Percentiles rank a stretch among this genome's conserved stretches.
These are phyloP conservation scores for Papiliotrema fonsecae DNA, from an alignment of 1,284 basidiomycete species.

Conservation along the genomic window DNA sequence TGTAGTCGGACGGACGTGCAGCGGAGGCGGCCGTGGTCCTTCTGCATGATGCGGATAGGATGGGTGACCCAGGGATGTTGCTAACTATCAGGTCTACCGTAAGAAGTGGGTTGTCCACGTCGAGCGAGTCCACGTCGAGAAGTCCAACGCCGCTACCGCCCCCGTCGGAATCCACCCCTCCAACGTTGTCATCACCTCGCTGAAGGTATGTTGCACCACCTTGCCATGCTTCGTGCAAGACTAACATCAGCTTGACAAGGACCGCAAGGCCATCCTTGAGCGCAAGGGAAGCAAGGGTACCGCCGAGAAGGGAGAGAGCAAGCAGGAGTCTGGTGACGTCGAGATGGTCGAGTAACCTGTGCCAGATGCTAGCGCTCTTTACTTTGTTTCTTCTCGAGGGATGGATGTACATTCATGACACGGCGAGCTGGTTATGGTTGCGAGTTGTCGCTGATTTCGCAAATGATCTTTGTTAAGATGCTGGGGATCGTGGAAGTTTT, in stretches of 20 bases:
- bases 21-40: too few relatives aligned
- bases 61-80: too few relatives aligned
- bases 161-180: slow-evolving; percentile 95
- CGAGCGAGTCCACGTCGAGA: slow-evolving; percentile 96
- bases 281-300: slow-evolving; percentile 50
- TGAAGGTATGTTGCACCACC: slow-evolving; percentile 61
- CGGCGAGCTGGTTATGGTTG: background rate
- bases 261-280: slow-evolving; percentile 51
- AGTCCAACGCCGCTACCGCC: slow-evolving; percentile 91
- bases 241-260: slow-evolving; percentile 44
- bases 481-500: too few relatives aligned
- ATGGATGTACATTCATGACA: slow-evolving; percentile 3
- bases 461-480: too few relatives aligned
- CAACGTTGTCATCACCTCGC: slow-evolving; percentile 89
- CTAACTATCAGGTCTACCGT: slow-evolving; percentile 90
- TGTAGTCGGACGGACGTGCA: too few relatives aligned
- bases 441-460: too few relatives aligned
- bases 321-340: slow-evolving; percentile 37
- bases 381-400: background rate
- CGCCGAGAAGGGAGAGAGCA: slow-evolving; percentile 33
- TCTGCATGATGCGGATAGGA: too few relatives aligned
- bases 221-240: background rate
- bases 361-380: background rate
- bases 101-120: slow-evolving; percentile 99
- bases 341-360: slow-evolving; percentile 42